These are phyloP conservation scores for Salix exigua DNA, from an alignment of 345 rosid genomes.

Conservation along the genomic window DNA sequence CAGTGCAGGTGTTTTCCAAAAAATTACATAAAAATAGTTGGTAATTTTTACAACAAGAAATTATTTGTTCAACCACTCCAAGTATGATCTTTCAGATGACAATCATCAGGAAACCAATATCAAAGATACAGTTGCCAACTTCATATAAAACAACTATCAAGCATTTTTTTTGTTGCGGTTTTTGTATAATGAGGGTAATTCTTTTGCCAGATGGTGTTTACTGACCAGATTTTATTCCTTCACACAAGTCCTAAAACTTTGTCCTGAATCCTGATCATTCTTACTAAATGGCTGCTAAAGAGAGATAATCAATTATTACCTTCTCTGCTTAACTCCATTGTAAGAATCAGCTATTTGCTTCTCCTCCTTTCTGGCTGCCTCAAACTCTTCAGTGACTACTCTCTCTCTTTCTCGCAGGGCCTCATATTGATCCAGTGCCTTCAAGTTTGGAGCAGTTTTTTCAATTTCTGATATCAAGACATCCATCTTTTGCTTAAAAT, in stretches of 20 bases:
- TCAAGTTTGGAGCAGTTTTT: slow-evolving; percentile 89
- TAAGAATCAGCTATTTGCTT: slow-evolving; percentile 72
- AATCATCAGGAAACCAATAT: not conserved
- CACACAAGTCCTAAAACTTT: not conserved
- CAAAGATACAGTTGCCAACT: not conserved
- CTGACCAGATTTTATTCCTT: not conserved
- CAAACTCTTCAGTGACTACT: slow-evolving; percentile 74
- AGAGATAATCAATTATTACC: slow-evolving; percentile 37
- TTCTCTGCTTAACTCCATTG: slow-evolving; percentile 73
- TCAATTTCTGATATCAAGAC: slow-evolving; percentile 67
- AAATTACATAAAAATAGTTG: too few relatives aligned
- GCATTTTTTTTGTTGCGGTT: not conserved
- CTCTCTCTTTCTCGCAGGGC: slow-evolving; percentile 80
- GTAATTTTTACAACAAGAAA: too few relatives aligned
- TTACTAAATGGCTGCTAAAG: not conserved
- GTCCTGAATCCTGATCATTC: not conserved
- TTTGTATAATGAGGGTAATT: not conserved
- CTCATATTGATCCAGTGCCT: slow-evolving; percentile 91
- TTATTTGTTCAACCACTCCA: not conserved
- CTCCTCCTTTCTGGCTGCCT: slow-evolving; percentile 83
- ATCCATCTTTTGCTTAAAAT: slow-evolving; percentile 79
- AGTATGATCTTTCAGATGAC: not conserved
- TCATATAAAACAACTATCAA: too few relatives aligned
- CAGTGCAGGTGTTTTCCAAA: too few relatives aligned
- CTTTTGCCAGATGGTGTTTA: not conserved